These are phyloP conservation scores for Candida berthetii DNA, from an alignment of 805 yeast genomes.

Conservation along the genomic window DNA sequence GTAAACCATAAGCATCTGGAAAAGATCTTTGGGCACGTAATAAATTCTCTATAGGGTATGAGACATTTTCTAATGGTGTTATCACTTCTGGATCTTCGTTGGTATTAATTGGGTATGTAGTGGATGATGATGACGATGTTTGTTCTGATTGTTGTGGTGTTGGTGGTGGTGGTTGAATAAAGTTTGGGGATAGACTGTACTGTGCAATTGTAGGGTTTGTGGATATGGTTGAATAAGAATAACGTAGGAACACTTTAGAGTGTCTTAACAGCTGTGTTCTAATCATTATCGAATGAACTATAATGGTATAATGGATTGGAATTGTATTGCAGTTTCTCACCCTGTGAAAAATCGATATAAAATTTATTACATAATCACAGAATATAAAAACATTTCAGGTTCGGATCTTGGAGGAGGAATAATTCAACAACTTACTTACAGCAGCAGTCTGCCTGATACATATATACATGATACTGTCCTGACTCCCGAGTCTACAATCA, in stretches of 20 bases:
- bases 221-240: background rate
- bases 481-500: too few relatives aligned
- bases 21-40: conserved; percentile 11
- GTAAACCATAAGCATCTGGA: conserved; percentile 16
- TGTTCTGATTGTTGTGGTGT: background rate
- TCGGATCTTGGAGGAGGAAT: too few relatives aligned
- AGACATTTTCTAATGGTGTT: background rate
- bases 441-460: too few relatives aligned
- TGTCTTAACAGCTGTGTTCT: background rate
- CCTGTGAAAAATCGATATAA: too few relatives aligned
- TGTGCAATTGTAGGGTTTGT: background rate
- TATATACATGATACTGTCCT: too few relatives aligned
- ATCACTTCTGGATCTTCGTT: conserved; percentile 5
- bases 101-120: background rate
- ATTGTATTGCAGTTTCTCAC: too few relatives aligned
- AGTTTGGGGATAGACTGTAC: background rate
- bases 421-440: too few relatives aligned
- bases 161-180: background rate
- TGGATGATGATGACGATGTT: too few relatives aligned
- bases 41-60: conserved; percentile 9
- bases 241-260: background rate
- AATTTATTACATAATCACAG: too few relatives aligned
- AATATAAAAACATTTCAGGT: too few relatives aligned
- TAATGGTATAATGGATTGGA: too few relatives aligned
- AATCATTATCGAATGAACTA: background rate